Base-by-base conservation (phyloP, 306 rosid species). In the Morella rubra region DNA sequence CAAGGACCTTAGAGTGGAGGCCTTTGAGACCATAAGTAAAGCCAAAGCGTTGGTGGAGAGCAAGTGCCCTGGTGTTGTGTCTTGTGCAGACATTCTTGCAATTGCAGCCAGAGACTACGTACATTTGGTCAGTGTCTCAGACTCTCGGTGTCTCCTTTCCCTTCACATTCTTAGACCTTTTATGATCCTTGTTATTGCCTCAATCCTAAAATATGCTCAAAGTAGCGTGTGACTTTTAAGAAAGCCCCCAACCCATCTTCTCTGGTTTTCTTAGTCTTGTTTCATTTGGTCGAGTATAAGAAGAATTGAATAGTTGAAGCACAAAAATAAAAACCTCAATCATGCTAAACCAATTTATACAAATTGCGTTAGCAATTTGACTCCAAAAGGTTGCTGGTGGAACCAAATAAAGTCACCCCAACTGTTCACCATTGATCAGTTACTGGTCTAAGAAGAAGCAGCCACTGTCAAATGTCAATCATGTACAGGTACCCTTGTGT, bases 21-120 rank as follows among this genome's bases (percentile, higher is more conserved):
- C 88, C 16, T 94, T 90, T 79, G 93, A 90, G 82, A 88, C 80
- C 0, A 52, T 94, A 46, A 94, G 77, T 44, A 91, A 85, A 77
- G 97, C 96, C 22, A 91, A 94, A 86, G 93, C 87, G 51, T 24
- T 89, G 67, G 91, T 89, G 75, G 98, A 94, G 82, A 84, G 80
- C 84, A 89, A 90, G 81, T 94, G 98, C 77, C 97, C 98, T 1
- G 91, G 87, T 47, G 88, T 81, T 47, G 98, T 90, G 46, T 94
- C 98, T 5, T 94, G 98, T 85, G 97, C 98, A 1, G 98, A 94
- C 77, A 90, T 94, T 79, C 94, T 91, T 67, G 97, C 93, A 44
- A 89, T 94, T 80, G 93, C 92, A 61, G 97, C 98, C 68, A 90
- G 98, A 86, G 98, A 94, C 82, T 91, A 51, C 76, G 91, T 91